Conservation (phyloP, 2,329 filamentous ascomycete genomes). For the Aspergillus fumigatiaffinis region DNA sequence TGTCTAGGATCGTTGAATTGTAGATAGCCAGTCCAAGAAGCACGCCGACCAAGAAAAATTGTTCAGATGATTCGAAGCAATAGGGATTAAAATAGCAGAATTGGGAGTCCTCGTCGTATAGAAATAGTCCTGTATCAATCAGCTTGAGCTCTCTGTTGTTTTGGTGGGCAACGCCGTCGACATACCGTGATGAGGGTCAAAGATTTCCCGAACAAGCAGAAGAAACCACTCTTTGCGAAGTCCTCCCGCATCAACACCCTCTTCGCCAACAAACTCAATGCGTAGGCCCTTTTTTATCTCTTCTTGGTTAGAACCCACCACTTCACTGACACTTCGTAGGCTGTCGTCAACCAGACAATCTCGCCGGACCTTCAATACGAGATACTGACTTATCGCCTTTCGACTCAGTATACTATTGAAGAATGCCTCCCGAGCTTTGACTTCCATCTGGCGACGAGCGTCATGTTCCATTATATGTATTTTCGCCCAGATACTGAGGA, state of each 20-base stretch:
- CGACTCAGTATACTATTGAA: constrained; percentile 81
- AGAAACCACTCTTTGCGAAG: constrained; percentile 94
- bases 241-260: constrained; percentile 86
- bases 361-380: constrained; percentile 71
- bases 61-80: constrained; percentile 85
- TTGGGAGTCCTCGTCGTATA: constrained; percentile 84
- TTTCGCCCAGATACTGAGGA: constrained; percentile 88
- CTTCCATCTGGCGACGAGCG: constrained; percentile 82
- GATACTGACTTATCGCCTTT: constrained; percentile 69
- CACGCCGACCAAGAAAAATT: constrained; percentile 86
- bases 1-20: constrained; percentile 88
- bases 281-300: constrained; percentile 87
- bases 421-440: constrained; percentile 82
- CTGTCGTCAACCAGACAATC: constrained; percentile 89
- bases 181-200: constrained; percentile 83
- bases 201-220: constrained; percentile 80
- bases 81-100: constrained; percentile 92
- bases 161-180: neutral
- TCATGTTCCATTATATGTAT: constrained; percentile 88
- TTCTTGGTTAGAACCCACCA: constrained; percentile 73
- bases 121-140: constrained; percentile 66
- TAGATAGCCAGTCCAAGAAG: constrained; percentile 87
- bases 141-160: neutral
- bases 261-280: constrained; percentile 82
- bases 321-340: constrained; percentile 76